These are phyloP conservation scores for Ustilago xerochloae DNA, from an alignment of 1,284 basidiomycete genomes.

Conservation along the genomic window DNA sequence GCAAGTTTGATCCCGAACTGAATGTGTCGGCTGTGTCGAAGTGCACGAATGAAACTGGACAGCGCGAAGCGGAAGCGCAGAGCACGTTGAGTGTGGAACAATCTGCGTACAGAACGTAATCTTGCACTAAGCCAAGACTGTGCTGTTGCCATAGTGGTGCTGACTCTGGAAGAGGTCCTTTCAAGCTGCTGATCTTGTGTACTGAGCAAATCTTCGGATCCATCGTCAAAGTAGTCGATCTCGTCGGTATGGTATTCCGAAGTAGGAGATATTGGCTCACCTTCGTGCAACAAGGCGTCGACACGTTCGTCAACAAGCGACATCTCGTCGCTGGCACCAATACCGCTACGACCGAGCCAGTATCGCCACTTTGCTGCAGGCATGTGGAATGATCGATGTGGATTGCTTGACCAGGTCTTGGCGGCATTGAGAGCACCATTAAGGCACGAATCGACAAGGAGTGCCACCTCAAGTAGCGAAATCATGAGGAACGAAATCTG, in stretches of 20 bases:
- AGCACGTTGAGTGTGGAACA: constrained; percentile 9
- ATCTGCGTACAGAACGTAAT: constrained; percentile 2
- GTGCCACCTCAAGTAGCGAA: constrained; percentile 55
- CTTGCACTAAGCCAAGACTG: constrained; percentile 5
- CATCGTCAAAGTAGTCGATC: constrained; percentile 28
- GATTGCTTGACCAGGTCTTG: constrained; percentile 11
- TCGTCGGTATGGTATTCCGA: constrained; percentile 4
- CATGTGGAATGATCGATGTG: constrained; percentile 17
- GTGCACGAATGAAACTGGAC: constrained; percentile 19
- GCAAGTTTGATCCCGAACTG: constrained; percentile 70
- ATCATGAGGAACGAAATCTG: constrained; percentile 52
- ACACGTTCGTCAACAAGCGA: constrained; percentile 25
- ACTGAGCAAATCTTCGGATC: constrained; percentile 6
- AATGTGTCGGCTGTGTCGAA: constrained; percentile 70
- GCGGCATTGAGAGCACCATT: constrained; percentile 18
- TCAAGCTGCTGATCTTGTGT: neutral
- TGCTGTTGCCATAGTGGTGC: constrained; percentile 11
- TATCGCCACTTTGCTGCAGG: constrained; percentile 33
- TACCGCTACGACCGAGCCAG: constrained; percentile 30
- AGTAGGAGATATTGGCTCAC: constrained; percentile 14
- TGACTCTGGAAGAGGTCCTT: constrained; percentile 14
- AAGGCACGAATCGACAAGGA: constrained; percentile 34
- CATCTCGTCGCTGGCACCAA: constrained; percentile 8
- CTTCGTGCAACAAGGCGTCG: constrained; percentile 32
- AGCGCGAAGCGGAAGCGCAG: constrained; percentile 34